Evolutionary conservation across 257 asterid species (phyloP).

Genomic region (Voacanga thouarsii): DNA sequence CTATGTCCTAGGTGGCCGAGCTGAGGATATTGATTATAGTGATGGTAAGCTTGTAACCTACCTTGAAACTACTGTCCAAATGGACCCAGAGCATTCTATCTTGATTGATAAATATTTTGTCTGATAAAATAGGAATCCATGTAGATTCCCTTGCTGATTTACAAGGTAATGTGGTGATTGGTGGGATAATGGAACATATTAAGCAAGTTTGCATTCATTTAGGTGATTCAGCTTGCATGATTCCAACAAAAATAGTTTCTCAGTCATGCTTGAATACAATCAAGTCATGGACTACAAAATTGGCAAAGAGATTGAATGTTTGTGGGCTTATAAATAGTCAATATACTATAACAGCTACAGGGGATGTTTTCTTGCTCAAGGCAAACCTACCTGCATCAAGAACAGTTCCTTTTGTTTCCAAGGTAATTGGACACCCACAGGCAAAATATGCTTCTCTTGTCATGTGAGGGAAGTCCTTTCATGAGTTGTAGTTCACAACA

Average conservation of each 20-base stretch:
- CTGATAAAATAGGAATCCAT: slow-evolving; percentile 89
- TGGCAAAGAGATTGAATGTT: slow-evolving; percentile 75
- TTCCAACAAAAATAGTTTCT: slow-evolving; percentile 80
- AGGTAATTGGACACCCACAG: slow-evolving; percentile 91
- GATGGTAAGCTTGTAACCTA: slow-evolving; percentile 75
- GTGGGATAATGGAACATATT: slow-evolving; percentile 99
- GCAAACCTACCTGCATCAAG: slow-evolving; percentile 96
- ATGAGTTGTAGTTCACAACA: slow-evolving; percentile 61
- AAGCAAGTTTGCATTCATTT: slow-evolving; percentile 98
- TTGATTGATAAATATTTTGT: slow-evolving; percentile 76
- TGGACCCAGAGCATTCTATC: slow-evolving; percentile 95
- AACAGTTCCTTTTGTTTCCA: slow-evolving; percentile 95
- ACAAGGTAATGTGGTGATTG: slow-evolving; percentile 87
- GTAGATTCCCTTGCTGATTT: slow-evolving; percentile 78
- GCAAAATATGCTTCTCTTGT: slow-evolving; percentile 96
- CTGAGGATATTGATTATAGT: slow-evolving; percentile 94
- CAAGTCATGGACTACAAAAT: slow-evolving; percentile 77
- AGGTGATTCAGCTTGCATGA: slow-evolving; percentile 97
- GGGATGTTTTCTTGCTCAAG: slow-evolving; percentile 89
- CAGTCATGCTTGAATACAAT: slow-evolving; percentile 68
- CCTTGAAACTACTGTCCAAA: slow-evolving; percentile 87
- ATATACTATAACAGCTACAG: slow-evolving; percentile 74
- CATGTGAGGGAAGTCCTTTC: slow-evolving; percentile 87
- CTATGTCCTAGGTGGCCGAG: slow-evolving; percentile 95
- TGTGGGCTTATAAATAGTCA: slow-evolving; percentile 95